Evolutionary conservation across 768 basidiomycete genomes (phyloP).

Genomic region (Coprinellus micaceus): DNA sequence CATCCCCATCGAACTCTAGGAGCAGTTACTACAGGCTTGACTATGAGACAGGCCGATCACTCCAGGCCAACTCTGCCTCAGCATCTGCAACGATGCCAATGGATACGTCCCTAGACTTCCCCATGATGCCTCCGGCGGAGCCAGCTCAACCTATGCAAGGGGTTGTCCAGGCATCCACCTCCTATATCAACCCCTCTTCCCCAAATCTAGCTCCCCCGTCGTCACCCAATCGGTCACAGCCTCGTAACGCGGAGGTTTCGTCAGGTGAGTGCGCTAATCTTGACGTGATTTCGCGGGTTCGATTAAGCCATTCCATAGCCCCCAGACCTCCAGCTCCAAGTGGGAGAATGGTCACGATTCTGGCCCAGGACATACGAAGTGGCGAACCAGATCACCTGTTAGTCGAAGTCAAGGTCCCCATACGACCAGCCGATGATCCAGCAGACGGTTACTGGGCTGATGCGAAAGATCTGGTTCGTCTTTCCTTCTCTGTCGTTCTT

Average conservation of each 20-base stretch:
- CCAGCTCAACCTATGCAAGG: background rate
- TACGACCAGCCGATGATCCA: slow-evolving; percentile 43
- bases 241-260: too few species aligned
- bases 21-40: slow-evolving; percentile 28
- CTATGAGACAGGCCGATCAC: slow-evolving; percentile 22
- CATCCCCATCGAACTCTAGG: slow-evolving; percentile 1
- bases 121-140: background rate
- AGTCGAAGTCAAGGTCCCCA: slow-evolving; percentile 62
- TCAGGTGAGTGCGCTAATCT: too few species aligned
- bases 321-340: background rate
- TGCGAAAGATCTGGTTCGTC: slow-evolving; percentile 54
- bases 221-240: too few species aligned
- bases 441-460: slow-evolving; percentile 70
- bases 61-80: background rate
- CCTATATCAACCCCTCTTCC: too few species aligned
- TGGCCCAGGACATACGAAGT: slow-evolving; percentile 61
- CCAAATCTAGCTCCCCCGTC: too few species aligned
- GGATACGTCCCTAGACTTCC: background rate
- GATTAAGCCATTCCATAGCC: too few species aligned
- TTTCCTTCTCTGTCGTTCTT: background rate
- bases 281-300: too few species aligned
- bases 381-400: slow-evolving; percentile 53
- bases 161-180: too few species aligned
- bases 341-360: slow-evolving; percentile 51
- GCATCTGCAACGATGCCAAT: too few species aligned